phyloP scores from a whole-genome alignment of 1,139 yeast genomes.

The Taiozyma sp. region DNA sequence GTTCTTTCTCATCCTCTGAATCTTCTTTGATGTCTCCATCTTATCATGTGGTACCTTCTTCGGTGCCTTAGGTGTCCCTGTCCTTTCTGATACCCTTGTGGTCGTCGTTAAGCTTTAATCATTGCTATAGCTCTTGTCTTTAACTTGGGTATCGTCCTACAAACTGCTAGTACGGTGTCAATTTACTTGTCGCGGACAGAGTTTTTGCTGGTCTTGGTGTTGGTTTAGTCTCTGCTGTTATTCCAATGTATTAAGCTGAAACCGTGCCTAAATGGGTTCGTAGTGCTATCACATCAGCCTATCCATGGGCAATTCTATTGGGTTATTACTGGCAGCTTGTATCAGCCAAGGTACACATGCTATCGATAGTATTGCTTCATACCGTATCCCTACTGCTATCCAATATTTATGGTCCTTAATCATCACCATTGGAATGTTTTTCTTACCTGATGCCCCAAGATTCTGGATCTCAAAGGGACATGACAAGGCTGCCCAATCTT shows the following conservation, averaged over 20 bases:
- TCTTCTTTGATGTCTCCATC: constrained; percentile 51
- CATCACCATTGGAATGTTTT: constrained; percentile 48
- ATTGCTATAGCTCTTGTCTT: constrained; percentile 49
- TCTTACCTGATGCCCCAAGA: constrained; percentile 70
- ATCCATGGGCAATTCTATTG: constrained; percentile 66
- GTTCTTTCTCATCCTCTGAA: constrained; percentile 48
- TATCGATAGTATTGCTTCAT: constrained; percentile 48
- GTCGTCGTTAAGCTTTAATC: constrained; percentile 57
- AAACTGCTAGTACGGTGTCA: too few species aligned
- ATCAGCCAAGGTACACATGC: constrained; percentile 60
- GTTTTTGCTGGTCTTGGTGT: constrained; percentile 70
- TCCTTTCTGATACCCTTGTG: constrained; percentile 51
- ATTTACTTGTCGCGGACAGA: too few species aligned
- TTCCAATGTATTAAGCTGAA: constrained; percentile 69
- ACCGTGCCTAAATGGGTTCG: constrained; percentile 65
- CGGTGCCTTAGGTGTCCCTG: constrained; percentile 55
- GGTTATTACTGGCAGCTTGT: constrained; percentile 64
- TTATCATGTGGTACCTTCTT: constrained; percentile 55
- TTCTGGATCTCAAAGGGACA: constrained; percentile 47
- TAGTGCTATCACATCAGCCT: constrained; percentile 65
- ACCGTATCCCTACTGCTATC: constrained; percentile 58
- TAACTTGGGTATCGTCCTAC: constrained; percentile 60
- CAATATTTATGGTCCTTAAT: constrained; percentile 54
- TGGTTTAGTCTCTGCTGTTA: constrained; percentile 61
- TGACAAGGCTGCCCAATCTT: constrained; percentile 41